Evolutionary conservation across 2,329 filamentous ascomycete genomes (phyloP).

Genomic region (Microdochium paspali): DNA sequence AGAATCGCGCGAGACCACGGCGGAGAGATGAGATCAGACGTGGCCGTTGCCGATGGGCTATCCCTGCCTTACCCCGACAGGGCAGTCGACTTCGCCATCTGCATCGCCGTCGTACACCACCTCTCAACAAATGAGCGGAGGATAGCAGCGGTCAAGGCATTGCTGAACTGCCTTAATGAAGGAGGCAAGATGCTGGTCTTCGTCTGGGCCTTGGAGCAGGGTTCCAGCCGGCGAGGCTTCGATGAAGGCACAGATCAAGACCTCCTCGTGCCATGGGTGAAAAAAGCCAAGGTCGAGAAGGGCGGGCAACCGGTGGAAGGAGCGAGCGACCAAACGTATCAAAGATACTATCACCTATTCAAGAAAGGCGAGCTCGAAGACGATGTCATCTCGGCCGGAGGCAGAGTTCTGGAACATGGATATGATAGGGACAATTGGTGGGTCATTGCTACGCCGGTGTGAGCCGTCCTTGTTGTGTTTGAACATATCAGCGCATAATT

Average conservation of each 20-base stretch:
- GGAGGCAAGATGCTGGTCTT: constrained; percentile 68
- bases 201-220: constrained; percentile 94
- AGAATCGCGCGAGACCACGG: constrained; percentile 33
- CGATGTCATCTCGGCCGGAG: constrained; percentile 67
- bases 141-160: constrained; percentile 58
- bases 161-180: constrained; percentile 56
- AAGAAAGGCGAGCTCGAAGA: constrained; percentile 75
- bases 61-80: constrained; percentile 63
- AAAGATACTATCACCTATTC: constrained; percentile 94
- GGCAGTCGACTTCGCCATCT: constrained; percentile 73
- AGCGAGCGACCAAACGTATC: constrained; percentile 48
- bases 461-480: background rate
- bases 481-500: background rate
- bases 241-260: constrained; percentile 77
- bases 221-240: constrained; percentile 79
- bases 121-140: constrained; percentile 69
- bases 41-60: constrained; percentile 73
- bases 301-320: background rate
- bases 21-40: constrained; percentile 43
- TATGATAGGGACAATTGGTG: constrained; percentile 99
- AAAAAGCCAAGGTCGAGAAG: constrained; percentile 18
- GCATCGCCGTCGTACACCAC: constrained; percentile 91
- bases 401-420: constrained; percentile 65
- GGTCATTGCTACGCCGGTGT: constrained; percentile 50
- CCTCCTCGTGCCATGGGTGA: constrained; percentile 90